Evolutionary conservation across 352 stramenopile genomes (phyloP).

Genomic region (Aphanomyces invadans): DNA sequence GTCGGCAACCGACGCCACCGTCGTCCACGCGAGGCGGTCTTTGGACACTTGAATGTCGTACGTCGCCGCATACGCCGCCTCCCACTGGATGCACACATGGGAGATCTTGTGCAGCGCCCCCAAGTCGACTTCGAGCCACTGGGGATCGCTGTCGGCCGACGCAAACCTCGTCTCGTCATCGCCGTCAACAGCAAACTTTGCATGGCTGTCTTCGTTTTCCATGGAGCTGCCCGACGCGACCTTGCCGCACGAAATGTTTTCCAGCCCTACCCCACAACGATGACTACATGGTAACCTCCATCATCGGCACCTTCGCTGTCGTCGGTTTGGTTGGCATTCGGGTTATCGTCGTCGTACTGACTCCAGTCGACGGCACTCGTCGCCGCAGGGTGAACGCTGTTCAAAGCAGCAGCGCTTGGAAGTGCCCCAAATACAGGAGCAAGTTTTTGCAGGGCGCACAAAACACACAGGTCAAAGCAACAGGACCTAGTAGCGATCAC

Average conservation of each 20-base stretch:
- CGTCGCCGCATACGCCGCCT: background rate
- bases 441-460: background rate
- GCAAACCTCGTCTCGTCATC: constrained; percentile 1
- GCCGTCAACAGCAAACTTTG: constrained; percentile 4
- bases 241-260: constrained; percentile 5
- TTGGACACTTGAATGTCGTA: constrained; percentile 1
- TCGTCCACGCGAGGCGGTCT: constrained; percentile 1
- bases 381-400: background rate
- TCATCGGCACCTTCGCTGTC: background rate
- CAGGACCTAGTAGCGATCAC: no score
- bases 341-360: background rate
- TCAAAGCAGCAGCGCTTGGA: no score
- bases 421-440: background rate
- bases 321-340: background rate
- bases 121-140: constrained; percentile 15
- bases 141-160: constrained; percentile 2
- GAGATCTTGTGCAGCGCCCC: background rate
- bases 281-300: no score
- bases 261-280: background rate
- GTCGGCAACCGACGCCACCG: background rate
- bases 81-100: constrained; percentile 5
- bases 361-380: background rate
- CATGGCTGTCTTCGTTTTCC: background rate
- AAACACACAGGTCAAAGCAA: background rate
- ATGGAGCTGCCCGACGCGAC: background rate